Evolutionary conservation across 495 filamentous ascomycete genomes (phyloP), one percentile per base, ranked within the genome.

Genomic region (Aspergillus olivimuriae): DNA sequence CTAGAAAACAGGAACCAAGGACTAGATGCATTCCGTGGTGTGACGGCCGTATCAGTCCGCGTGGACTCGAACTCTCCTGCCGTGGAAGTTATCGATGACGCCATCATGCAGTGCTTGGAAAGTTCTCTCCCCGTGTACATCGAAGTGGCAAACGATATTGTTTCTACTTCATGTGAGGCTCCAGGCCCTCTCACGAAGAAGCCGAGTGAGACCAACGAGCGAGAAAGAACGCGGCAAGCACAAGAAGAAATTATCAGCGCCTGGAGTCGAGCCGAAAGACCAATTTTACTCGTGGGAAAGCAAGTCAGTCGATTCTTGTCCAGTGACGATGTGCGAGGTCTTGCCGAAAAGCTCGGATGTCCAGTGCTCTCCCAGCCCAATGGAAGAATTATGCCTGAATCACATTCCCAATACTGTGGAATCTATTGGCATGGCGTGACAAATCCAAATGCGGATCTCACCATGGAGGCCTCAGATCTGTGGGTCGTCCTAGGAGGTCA

Each of bases 111-210:
- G 10, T 55, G 48, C 14, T 9, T 45, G 1, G 2, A 16, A 0
- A 3, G 33, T 8, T 48, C 44, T 0, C 31, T 48, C 0, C 52
- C 52, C 0, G 44, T 51, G 2, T 51, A 51, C 34, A 55, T 55
- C 12, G 48, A 51, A 15, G 32, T 55, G 10, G 44, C 52, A 1
- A 15, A 2, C 5, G 40, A 52, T 12, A 31, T 52, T 4, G 21
- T 40, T 0, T n/a, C n/a, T n/a, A n/a, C n/a, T n/a, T n/a, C n/a
- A n/a, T n/a, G n/a, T n/a, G n/a, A n/a, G n/a, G n/a, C n/a, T n/a
- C n/a, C n/a, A n/a, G n/a, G n/a, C n/a, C n/a, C n/a, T n/a, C n/a
- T n/a, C n/a, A n/a, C n/a, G n/a, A n/a, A n/a, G n/a, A n/a, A n/a
- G n/a, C n/a, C n/a, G n/a, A n/a, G n/a, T n/a, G n/a, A n/a, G n/a